A percentile compares a stretch with the other conserved stretches of the same genome.
These are phyloP conservation scores for Sarcocystis neurona DNA, from an alignment of 169 alveolate species.

Conservation along the genomic window DNA sequence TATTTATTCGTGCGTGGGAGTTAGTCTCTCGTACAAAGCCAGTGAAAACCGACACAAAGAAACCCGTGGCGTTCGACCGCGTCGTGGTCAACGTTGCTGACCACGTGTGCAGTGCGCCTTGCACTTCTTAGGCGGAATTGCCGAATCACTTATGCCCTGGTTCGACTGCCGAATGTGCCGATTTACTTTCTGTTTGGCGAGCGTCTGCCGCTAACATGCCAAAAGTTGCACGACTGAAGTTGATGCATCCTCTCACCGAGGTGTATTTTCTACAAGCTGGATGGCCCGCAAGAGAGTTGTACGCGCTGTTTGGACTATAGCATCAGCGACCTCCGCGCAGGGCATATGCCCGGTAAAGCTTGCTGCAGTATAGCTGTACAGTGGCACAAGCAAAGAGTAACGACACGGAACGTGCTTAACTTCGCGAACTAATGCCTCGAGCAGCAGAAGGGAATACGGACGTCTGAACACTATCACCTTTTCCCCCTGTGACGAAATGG, in stretches of 20 bases:
- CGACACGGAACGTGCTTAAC: constrained; percentile 68
- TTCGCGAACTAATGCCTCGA: constrained; percentile 38
- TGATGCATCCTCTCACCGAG: constrained; percentile 48
- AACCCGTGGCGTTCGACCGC: no score
- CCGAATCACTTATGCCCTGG: no score
- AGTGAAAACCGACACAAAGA: no score
- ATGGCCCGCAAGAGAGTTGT: constrained; percentile 90
- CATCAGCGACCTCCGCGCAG: constrained; percentile 94
- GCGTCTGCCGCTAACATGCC: no score
- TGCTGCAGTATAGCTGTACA: constrained; percentile 94
- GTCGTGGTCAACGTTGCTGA: no score
- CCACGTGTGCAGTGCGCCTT: no score
- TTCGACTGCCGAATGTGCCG: no score
- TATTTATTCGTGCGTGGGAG: no score
- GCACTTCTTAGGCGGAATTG: no score
- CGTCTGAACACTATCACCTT: neutral
- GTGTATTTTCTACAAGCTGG: constrained; percentile 82
- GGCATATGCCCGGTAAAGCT: constrained; percentile 96
- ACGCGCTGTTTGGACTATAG: constrained; percentile 95
- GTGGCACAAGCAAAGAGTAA: neutral
- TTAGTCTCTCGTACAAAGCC: no score
- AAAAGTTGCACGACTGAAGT: no score
- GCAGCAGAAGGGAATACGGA: neutral
- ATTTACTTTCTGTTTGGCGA: no score
- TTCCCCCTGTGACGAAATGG: neutral